Conservation (phyloP, 208 protist genomes). For the Trypanosoma rangeli region DNA sequence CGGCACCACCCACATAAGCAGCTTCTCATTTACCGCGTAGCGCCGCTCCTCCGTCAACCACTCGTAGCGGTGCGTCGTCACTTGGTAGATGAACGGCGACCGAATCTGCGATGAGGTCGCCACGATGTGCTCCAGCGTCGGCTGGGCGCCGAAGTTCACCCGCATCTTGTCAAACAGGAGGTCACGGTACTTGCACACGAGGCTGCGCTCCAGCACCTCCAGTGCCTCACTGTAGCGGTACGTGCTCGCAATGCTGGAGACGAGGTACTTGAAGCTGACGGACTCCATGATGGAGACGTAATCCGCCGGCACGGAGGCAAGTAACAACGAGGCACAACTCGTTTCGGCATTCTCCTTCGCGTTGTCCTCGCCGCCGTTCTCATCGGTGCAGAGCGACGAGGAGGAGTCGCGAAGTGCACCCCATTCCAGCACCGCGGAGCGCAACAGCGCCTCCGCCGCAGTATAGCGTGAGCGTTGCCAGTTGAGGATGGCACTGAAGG, state of each 20-base stretch:
- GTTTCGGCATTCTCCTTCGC: neutral
- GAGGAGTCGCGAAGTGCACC: slow-evolving; percentile 31
- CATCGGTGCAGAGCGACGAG: neutral
- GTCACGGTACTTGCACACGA: slow-evolving; percentile 73
- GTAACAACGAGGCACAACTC: slow-evolving; percentile 5
- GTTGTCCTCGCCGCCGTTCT: neutral
- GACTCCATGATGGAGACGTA: slow-evolving; percentile 51
- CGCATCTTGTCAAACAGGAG: slow-evolving; percentile 77
- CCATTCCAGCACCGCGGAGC: slow-evolving; percentile 53
- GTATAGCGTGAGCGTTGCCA: slow-evolving; percentile 78
- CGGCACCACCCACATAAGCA: slow-evolving; percentile 87
- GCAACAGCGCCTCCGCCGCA: slow-evolving; percentile 66
- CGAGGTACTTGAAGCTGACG: slow-evolving; percentile 60
- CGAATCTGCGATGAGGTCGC: slow-evolving; percentile 59
- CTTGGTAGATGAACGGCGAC: slow-evolving; percentile 80
- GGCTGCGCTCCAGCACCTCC: slow-evolving; percentile 74
- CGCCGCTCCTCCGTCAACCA: slow-evolving; percentile 43
- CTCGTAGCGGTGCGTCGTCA: slow-evolving; percentile 56
- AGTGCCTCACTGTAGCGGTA: slow-evolving; percentile 90
- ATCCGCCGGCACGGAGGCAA: slow-evolving; percentile 40
- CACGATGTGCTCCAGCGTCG: slow-evolving; percentile 85
- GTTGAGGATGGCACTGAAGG: slow-evolving; percentile 69
- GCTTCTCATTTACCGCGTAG: slow-evolving; percentile 62
- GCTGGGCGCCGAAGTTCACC: slow-evolving; percentile 61
- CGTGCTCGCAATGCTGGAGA: slow-evolving; percentile 65